phyloP scores from a whole-genome alignment of 192 early-diverging fungal species.

The Coemansia sp. region DNA sequence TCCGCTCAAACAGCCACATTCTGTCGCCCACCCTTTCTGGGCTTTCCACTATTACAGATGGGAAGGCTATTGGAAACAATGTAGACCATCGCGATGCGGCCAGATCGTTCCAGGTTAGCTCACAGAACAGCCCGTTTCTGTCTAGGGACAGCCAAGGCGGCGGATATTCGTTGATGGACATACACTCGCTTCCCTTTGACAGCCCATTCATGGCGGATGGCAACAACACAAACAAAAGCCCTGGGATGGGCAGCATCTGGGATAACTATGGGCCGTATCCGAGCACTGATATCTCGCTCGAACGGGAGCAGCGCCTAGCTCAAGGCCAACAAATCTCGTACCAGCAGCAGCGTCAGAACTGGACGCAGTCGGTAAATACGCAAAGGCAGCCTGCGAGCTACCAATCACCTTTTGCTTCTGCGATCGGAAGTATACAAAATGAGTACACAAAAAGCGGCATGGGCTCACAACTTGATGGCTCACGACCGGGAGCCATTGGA shows the following conservation, averaged over 20 bases:
- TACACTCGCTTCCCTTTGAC: slow-evolving; percentile 18
- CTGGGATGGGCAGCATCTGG: slow-evolving; percentile 13
- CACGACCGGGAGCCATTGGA: slow-evolving; percentile 33
- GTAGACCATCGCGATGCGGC: slow-evolving; percentile 4
- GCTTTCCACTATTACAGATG: slow-evolving; percentile 25
- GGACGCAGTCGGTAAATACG: slow-evolving; percentile 18
- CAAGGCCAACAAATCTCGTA: background rate
- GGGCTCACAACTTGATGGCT: slow-evolving; percentile 9
- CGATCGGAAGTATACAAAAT: slow-evolving; percentile 16
- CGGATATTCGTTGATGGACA: slow-evolving; percentile 34
- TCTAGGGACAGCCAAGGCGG: slow-evolving; percentile 25
- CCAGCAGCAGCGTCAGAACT: slow-evolving; percentile 19
- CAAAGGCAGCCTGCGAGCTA: slow-evolving; percentile 15
- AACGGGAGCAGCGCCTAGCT: slow-evolving; percentile 10
- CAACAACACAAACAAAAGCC: background rate
- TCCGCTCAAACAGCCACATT: slow-evolving; percentile 39
- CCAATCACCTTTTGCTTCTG: slow-evolving; percentile 30
- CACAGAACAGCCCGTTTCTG: slow-evolving; percentile 28
- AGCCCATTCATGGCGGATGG: slow-evolving; percentile 9
- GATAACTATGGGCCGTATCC: slow-evolving; percentile 16
- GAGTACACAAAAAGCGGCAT: slow-evolving; percentile 16
- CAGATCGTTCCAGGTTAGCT: slow-evolving; percentile 1
- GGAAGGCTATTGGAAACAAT: slow-evolving; percentile 1
- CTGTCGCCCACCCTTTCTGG: slow-evolving; percentile 31
- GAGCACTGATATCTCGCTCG: slow-evolving; percentile 8